These are phyloP conservation scores for Cladosporium cucumerinum DNA, from an alignment of 2,329 filamentous ascomycete genomes.

Conservation along the genomic window DNA sequence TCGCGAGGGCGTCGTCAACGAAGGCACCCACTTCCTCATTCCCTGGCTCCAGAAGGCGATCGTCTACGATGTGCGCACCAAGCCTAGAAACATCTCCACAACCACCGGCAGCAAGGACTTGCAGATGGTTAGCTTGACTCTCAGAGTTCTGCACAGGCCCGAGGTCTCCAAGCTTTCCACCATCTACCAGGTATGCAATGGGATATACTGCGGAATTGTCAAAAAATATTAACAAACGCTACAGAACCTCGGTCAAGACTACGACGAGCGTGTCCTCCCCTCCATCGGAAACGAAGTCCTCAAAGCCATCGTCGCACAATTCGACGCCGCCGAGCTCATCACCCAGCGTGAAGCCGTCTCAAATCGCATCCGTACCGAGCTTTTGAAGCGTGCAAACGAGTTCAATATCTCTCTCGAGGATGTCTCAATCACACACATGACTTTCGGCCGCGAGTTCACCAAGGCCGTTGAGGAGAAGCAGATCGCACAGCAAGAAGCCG, in stretches of 20 bases:
- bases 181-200: constrained; percentile 83
- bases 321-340: constrained; percentile 66
- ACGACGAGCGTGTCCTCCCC: constrained; percentile 67
- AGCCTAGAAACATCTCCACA: constrained; percentile 94
- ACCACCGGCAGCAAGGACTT: constrained; percentile 98
- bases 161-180: constrained; percentile 90
- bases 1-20: constrained; percentile 86
- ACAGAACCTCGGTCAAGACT: constrained; percentile 93
- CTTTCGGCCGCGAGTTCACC: constrained; percentile 98
- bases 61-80: constrained; percentile 94
- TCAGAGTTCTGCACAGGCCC: constrained; percentile 90
- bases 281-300: constrained; percentile 56
- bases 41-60: constrained; percentile 95
- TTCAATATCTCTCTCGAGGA: constrained; percentile 99
- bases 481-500: constrained; percentile 98
- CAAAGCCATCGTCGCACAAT: constrained; percentile 53
- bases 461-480: constrained; percentile 99
- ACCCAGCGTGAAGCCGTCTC: constrained; percentile 97
- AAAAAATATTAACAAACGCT: background rate
- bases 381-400: constrained; percentile 87
- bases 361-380: constrained; percentile 86
- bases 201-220: background rate
- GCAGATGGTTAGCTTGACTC: constrained; percentile 98
- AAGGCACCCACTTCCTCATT: constrained; percentile 94
- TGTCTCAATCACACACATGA: constrained; percentile 99